Evolutionary conservation across 768 basidiomycete genomes (phyloP), one percentile per base, ranked within the genome.

Genomic region (Serendipita vermifera): DNA sequence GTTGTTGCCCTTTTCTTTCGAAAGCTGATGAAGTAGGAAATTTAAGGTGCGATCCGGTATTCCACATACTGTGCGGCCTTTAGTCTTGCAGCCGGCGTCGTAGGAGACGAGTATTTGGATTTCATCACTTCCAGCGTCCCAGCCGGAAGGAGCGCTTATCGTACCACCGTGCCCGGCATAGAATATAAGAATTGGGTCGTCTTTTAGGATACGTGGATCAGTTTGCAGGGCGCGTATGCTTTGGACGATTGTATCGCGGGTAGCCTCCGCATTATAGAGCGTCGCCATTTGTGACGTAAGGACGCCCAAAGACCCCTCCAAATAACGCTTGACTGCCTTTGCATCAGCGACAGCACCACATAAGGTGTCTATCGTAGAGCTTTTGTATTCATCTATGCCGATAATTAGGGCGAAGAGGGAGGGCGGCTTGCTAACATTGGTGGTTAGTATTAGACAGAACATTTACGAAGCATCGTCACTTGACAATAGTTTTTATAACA

Each of bases 1-100:
- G 58, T 85, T 85, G 65, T 84, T 71, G 29, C 83, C 83, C 61
- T 84, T 85, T 40, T 67, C 69, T 24, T 67, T 66, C n/a, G 73
- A 68, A 36, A 85, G 74, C 54, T 82, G 78, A 54, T 63, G 61
- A 15, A 85, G 66, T 72, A 85, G 76, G 36, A 80, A 75, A 38
- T 73, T 72, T 55, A 85, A 68, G 7, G 83, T 82, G 48, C 79
- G 77, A 67, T 83, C 82, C 40, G 81, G 81, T 58, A 85, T 81
- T 0, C 70, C 72, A 2, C 60, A 35, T 5, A 69, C 59, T 14
- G 60, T 54, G 4, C 57, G 55, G 17, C 62, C 59, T 7, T 17
- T 20, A 54, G 29, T 13, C 3, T 69, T 68, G 4, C 73, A 73
- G n/a, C 68, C 71, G 38, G 48, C 43, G 63, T 73, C 72, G 32